A percentile compares a stretch with the other conserved stretches of the same genome.
Conservation (phyloP, 2,329 filamentous ascomycete species). For the Fusarium sp. region DNA sequence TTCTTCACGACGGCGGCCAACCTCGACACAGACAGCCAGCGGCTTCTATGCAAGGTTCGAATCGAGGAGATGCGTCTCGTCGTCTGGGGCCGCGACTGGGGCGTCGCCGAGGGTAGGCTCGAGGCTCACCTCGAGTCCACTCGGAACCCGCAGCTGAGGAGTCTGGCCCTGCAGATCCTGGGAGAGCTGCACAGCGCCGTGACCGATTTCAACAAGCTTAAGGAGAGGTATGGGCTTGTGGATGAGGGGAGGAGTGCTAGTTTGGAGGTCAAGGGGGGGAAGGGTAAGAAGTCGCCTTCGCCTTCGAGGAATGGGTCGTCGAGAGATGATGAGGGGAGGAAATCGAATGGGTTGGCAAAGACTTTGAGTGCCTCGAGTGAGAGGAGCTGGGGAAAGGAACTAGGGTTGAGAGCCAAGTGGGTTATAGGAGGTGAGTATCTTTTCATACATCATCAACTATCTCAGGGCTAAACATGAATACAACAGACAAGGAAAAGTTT, state of each 20-base stretch:
- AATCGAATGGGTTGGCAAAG: conserved; percentile 29
- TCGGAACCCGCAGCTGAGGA: conserved; percentile 50
- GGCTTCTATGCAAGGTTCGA: conserved; percentile 58
- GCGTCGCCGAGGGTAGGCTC: conserved; percentile 56
- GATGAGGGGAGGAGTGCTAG: conserved; percentile 40
- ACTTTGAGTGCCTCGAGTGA: conserved; percentile 29
- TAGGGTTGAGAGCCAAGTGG: conserved; percentile 55
- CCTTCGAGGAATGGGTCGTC: conserved; percentile 39
- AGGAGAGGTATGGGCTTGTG: conserved; percentile 54
- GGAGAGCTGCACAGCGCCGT: conserved; percentile 56
- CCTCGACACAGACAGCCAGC: conserved; percentile 55
- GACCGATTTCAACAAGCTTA: conserved; percentile 55
- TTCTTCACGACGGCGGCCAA: conserved; percentile 56
- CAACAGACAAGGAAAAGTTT: conserved; percentile 58
- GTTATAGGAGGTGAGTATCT: conserved; percentile 53
- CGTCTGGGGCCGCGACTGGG: conserved; percentile 61
- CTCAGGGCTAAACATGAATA: background rate
- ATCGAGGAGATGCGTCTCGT: conserved; percentile 61
- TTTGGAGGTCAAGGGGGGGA: conserved; percentile 20
- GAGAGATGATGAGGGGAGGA: conserved; percentile 36
- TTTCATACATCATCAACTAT: background rate
- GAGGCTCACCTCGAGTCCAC: conserved; percentile 54
- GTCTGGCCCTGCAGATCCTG: conserved; percentile 55
- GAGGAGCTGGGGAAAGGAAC: conserved; percentile 46
- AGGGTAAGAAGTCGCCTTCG: conserved; percentile 27